Base-by-base conservation (phyloP, 768 basidiomycete genomes). In the Hebeloma cylindrosporum region DNA sequence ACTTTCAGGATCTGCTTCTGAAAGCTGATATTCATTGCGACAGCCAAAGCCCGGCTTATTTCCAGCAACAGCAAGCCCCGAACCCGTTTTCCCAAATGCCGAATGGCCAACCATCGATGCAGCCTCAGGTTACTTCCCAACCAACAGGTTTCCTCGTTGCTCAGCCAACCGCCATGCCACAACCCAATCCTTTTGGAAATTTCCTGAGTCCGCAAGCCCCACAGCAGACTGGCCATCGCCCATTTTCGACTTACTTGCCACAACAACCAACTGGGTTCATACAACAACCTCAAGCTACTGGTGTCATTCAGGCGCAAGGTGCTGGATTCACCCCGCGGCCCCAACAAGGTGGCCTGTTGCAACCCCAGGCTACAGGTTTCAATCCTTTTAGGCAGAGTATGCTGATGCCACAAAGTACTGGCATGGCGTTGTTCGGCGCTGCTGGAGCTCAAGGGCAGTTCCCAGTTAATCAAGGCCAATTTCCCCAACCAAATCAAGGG, bases 301-400 rank as follows among this genome's bases (percentile, higher is more conserved):
- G 72, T 22, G 57, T 72, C 31, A 50, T 56, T 17, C 59, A 57
- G 23, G 45, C 48, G 18, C n/a, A n/a, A n/a, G n/a, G n/a, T n/a
- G n/a, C n/a, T n/a, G n/a, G n/a, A n/a, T n/a, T n/a, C 71, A 70
- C 39, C 60, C 75, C 78, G 23, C 51, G 48, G 27, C 40, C 50
- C 13, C 47, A 46, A 18, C 50, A 39, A 42, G 45, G 40, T 26
- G 43, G 42, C 37, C 72, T 79, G 50, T 56, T 76, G 39, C 78
- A 75, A 58, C 74, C 83, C 13, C 80, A 84, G 53, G 59, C 69
- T 11, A 87, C 83, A 7, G 85, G 82, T 14, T 67, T 72, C 31
- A 93, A 93, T 64, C 91, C 90, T 7, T 94, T 94, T 73, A 74
- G 92, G 25, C 89, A 90, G 63, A 88, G 79, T 53, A 77, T 83